Percentiles rank a stretch among this genome's conserved stretches.
These are phyloP conservation scores for Colletotrichum falcatum DNA, from an alignment of 2,329 filamentous ascomycete species.

Conservation along the genomic window DNA sequence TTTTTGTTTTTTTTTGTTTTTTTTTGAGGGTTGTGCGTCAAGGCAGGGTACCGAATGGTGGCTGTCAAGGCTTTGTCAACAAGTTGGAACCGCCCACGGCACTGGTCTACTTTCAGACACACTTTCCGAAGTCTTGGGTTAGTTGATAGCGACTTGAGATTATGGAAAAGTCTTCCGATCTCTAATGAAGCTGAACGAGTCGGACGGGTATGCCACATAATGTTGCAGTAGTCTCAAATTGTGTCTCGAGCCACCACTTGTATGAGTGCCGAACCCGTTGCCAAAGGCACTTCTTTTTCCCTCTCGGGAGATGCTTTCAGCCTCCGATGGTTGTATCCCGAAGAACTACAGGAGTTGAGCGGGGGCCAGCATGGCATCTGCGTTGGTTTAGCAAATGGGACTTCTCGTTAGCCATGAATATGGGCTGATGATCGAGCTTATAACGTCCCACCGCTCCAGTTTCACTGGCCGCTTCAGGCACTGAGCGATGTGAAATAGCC, in stretches of 20 bases:
- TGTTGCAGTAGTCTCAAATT: too few relatives aligned
- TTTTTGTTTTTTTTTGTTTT: too few relatives aligned
- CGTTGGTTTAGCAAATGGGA: not conserved
- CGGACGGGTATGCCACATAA: not conserved
- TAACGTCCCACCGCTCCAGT: conserved; percentile 5
- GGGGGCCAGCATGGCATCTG: not conserved
- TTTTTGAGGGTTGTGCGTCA: not conserved
- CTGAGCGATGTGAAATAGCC: not conserved
- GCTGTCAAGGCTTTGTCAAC: not conserved
- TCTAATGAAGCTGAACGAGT: not conserved
- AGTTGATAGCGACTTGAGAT: too few relatives aligned
- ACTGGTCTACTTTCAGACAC: not conserved
- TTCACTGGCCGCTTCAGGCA: not conserved
- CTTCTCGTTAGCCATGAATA: not conserved
- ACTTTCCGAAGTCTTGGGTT: too few relatives aligned
- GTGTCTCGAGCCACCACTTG: not conserved
- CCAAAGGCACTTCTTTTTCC: not conserved
- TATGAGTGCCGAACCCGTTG: not conserved
- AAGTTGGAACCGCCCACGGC: too few relatives aligned
- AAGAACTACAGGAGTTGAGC: not conserved
- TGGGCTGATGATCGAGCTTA: conserved; percentile 21
- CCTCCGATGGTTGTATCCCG: conserved; percentile 1
- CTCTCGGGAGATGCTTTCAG: not conserved
- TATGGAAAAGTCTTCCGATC: not conserved
- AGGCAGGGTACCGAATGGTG: too few relatives aligned